Evolutionary conservation across 1,284 basidiomycete genomes (phyloP), one percentile per base, ranked within the genome.

Genomic region (Pterulicium gracile): DNA sequence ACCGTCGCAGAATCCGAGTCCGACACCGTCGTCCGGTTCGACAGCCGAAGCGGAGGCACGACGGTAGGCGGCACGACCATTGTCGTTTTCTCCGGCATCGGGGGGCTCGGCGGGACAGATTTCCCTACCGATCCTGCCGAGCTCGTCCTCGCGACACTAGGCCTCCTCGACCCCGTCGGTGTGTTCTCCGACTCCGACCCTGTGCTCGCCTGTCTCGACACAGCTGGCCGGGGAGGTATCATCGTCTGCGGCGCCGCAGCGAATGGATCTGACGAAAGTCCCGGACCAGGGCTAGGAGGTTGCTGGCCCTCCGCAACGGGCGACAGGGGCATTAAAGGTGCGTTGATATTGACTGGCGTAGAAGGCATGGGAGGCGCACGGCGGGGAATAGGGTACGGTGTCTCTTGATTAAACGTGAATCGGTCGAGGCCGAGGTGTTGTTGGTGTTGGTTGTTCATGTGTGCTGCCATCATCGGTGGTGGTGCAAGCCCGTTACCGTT

Each of bases 331-430:
- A n/a, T n/a, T n/a, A n/a, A n/a, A n/a, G n/a, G n/a, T n/a, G n/a
- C n/a, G n/a, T n/a, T n/a, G n/a, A n/a, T n/a, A n/a, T n/a, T n/a
- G n/a, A n/a, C n/a, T n/a, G n/a, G n/a, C n/a, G n/a, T n/a, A n/a
- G n/a, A n/a, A n/a, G n/a, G n/a, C n/a, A n/a, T n/a, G n/a, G 60
- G 57, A 47, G 54, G 54, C 27, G 55, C 49, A 19, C 54, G 43
- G 34, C 56, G 58, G 47, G 63, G 70, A 3, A 70, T 63, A 14
- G 80, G 75, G 57, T 81, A 81, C 21, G 75, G 75, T 3, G 75
- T 72, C 52, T 86, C 80, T 52, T 81, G 79, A 57, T 85, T 76
- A 57, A 80, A 79, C 45, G 73, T 69, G 44, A 80, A 62, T 27
- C 68, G 65, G 52, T 72, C 72, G 35, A 72, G 45, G 15, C 21